Base-by-base conservation (phyloP, 2,329 filamentous ascomycete species). In the Esteya vermicola region DNA sequence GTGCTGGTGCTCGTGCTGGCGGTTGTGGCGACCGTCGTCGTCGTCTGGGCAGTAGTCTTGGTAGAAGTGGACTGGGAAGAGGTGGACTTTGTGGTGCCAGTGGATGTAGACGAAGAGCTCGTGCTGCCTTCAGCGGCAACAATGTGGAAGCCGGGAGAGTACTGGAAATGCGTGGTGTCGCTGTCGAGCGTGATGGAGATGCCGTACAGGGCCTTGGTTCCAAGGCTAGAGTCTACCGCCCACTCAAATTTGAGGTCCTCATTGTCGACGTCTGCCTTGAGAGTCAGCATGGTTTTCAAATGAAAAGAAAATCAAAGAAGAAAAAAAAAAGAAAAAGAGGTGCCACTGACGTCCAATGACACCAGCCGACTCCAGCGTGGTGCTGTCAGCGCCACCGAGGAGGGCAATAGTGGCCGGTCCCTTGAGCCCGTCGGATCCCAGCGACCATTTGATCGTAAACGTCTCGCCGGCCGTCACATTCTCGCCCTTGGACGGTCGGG, bases 71-170 rank as follows among this genome's bases (percentile, higher is more conserved):
- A n/a, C n/a, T n/a, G n/a, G n/a, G n/a, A 19, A 19, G 21, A 18
- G 22, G 14, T 27, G 25, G 35, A 2, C 14, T 23, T 25, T 33
- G n/a, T 28, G 34, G 10, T 5, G 18, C 22, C 25, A 20, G 10
- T 16, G 39, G n/a, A 20, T n/a, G n/a, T n/a, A n/a, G n/a, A n/a
- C n/a, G n/a, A n/a, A n/a, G n/a, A n/a, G 19, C 20, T 21, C 12
- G 8, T 25, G 26, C 13, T 23, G 21, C 20, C 27, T 4, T 9
- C 25, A 9, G 45, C 51, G 28, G 54, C 58, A 40, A 54, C 52
- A 51, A 75, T 72, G 51, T 61, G 51, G 63, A 79, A 79, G 47
- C 71, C 70, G 60, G 66, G 66, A 42, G 70, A 74, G 65, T 68
- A 78, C 65, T 78, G 74, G 65, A 71, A 75, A 52, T 65, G 57